phyloP scores from a whole-genome alignment of 169 alveolate genomes.

The Ophryocystis elektroscirrha region DNA sequence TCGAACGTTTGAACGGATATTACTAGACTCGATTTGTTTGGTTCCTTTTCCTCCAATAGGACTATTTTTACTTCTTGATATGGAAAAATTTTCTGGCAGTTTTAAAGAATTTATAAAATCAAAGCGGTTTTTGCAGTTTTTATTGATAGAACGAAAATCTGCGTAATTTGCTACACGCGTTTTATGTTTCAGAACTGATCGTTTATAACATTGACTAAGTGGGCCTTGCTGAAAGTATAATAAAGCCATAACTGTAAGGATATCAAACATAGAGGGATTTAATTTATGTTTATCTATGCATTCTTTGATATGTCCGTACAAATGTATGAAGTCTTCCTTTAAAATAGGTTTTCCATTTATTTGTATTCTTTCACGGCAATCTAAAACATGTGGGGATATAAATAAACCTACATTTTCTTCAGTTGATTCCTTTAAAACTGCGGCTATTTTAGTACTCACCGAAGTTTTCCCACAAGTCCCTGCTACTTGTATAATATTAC shows the following conservation, averaged over 20 bases:
- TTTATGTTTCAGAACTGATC: not conserved
- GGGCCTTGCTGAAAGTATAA: too few relatives aligned
- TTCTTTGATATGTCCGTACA: constrained; percentile 11
- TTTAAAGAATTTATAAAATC: not conserved
- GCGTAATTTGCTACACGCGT: not conserved
- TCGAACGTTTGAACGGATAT: too few relatives aligned
- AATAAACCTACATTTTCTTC: constrained; percentile 47
- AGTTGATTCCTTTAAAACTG: constrained; percentile 32
- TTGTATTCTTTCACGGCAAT: constrained; percentile 53
- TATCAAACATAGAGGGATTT: constrained; percentile 39
- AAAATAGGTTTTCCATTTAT: constrained; percentile 26
- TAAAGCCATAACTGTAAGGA: constrained; percentile 18
- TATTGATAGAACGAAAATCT: not conserved
- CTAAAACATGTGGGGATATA: constrained; percentile 62
- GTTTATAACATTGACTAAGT: not conserved
- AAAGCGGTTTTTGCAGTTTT: constrained; percentile 11
- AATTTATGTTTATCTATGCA: constrained; percentile 18
- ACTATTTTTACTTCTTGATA: constrained; percentile 33
- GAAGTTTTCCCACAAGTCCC: constrained; percentile 75
- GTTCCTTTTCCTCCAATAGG: too few relatives aligned
- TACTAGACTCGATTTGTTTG: too few relatives aligned
- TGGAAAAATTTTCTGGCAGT: constrained; percentile 24
- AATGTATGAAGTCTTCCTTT: constrained; percentile 21
- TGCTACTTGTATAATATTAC: constrained; percentile 51
- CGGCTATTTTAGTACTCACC: constrained; percentile 39